Evolutionary conservation across 208 protist genomes (phyloP), one percentile per base, ranked within the genome.

Genomic region (Crithidia brevicula): DNA sequence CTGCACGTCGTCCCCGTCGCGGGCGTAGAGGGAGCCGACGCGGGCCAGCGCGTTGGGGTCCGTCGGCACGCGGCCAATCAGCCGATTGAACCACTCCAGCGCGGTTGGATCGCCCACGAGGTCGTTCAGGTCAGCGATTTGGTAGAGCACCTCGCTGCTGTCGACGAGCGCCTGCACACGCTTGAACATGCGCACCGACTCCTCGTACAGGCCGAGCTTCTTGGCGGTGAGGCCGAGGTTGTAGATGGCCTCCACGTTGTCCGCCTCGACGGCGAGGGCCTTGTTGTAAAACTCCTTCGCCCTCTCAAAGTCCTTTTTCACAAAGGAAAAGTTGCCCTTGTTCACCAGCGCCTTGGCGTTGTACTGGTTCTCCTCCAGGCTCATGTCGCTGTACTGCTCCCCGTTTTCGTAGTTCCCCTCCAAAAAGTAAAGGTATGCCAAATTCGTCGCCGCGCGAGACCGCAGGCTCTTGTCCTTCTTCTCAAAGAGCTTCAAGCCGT

Each of bases 371-470:
- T 95, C 82, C 72, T 92, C 82, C 49, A 99, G 72, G 46, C 96
- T 97, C 66, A 97, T 82, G 57, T 98, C 86, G 68, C 97, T 98
- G 82, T 99, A 98, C 72, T 96, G 95, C 66, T 98, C 92, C 20
- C 97, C 97, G 70, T 90, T 98, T 18, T 97, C 93, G 72, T 93
- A 88, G 80, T 99, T 97, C 62, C 94, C 95, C 72, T 99, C 97
- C n/a, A 99, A 87, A 79, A 99, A 99, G 89, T 99, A 99, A 23
- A 99, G 82, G 72, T 98, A 99, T 9, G 96, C 95, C 22, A 99
- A 79, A 85, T 99, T 99, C 49, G 97, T 99, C 56, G 98, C 95
- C 18, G 98, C 97, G 8, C 88, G 85, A 30, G 92, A 91, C 38
- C 88, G 83, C 49, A 98, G 87, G 28, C 79, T 65, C 70, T 88